Base-by-base conservation (phyloP, 148 eudicot species). In the Gaultheria prostrata region DNA sequence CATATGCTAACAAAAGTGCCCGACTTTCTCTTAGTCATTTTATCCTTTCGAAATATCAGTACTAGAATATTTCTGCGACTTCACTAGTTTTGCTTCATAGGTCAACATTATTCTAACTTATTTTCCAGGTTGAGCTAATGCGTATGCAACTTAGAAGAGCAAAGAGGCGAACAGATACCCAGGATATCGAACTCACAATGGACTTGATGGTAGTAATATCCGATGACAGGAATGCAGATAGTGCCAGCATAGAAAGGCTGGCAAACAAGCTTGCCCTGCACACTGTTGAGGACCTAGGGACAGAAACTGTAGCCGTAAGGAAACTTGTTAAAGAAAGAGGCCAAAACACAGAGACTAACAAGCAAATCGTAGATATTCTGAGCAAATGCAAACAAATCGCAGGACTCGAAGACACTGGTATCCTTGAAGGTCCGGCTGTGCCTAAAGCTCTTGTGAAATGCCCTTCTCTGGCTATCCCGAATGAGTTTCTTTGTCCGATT, bases 401-500 rank as follows among this genome's bases (percentile, higher is more conserved):
- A n/a, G 94, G 95, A 10, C 53, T 95, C 33, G 91, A 89, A 50
- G 90, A 92, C 53, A 80, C 79, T 6, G 83, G 70, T 56, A 17
- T 83, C 39, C 74, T 80, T 74, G 92, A 91, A 79, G 88, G 86
- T 48, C 84, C 92, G 17, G 61, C 83, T 18, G 26, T 70, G 80
- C 84, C 51, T 85, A 79, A 87, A 50, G 71, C 39, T 84, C 33
- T 61, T 21, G 26, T 48, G 45, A 90, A 91, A 76, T 84, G 87
- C 49, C 82, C 84, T 8, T 83, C 90, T 33, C 14, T 82, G 1
- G 90, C 88, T 3, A 87, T 92, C 65, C 98, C 98, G 30, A 82
- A 91, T 61, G 97, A 94, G n/a, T 95, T 95, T 45, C 88, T 93
- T 14, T 95, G 98, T 81, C 98, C 98, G 1, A 92, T 95, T 63